Evolutionary conservation across 805 yeast species (phyloP).

Genomic region (Ogataea pilisensis): DNA sequence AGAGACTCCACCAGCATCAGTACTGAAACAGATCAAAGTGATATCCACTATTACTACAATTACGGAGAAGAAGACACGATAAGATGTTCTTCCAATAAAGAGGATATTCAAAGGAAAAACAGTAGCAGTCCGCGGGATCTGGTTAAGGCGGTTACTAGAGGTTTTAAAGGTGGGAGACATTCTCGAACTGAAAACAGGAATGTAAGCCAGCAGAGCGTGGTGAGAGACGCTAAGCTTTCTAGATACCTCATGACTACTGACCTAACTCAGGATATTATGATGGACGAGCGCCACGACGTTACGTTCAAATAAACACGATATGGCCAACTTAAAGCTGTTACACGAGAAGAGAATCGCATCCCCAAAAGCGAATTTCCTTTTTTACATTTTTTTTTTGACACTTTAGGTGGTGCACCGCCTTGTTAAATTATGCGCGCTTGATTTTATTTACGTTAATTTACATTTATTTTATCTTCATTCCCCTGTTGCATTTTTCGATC

Average conservation of each 20-base stretch:
- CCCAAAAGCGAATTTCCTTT: too few species aligned
- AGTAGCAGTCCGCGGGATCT: neutral
- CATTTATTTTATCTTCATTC: too few species aligned
- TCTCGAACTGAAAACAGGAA: neutral
- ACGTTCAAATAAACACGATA: constrained; percentile 1
- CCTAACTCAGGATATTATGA: constrained; percentile 10
- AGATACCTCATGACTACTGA: constrained; percentile 4
- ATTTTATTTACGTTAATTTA: too few species aligned
- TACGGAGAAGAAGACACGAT: neutral
- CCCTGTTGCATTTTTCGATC: too few species aligned
- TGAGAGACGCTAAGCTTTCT: constrained; percentile 6
- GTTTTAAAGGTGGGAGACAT: neutral
- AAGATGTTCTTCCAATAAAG: neutral
- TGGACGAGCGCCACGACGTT: constrained; percentile 15
- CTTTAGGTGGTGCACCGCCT: too few species aligned
- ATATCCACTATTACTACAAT: neutral
- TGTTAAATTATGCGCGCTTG: too few species aligned
- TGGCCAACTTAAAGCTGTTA: too few species aligned
- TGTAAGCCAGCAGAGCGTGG: neutral
- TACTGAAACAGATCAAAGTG: neutral
- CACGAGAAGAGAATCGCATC: too few species aligned
- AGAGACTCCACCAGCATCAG: neutral
- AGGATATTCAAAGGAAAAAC: neutral
- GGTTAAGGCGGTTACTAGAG: neutral
- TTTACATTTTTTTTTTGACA: too few species aligned